These are phyloP conservation scores for Daldinia concentrica DNA, from an alignment of 495 filamentous ascomycete genomes.

Conservation along the genomic window DNA sequence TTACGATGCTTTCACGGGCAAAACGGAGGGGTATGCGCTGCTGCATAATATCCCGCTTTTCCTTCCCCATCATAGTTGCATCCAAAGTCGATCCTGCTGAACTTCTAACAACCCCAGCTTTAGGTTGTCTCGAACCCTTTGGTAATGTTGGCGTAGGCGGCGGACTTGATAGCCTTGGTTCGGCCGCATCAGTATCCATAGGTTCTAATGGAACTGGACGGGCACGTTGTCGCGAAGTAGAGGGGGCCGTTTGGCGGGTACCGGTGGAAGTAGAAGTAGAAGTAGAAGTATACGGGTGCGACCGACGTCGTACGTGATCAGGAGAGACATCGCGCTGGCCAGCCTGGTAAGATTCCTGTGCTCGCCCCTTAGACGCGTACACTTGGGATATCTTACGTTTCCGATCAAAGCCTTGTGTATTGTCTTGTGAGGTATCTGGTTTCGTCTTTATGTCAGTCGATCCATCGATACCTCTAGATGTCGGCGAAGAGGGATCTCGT, in stretches of 20 bases:
- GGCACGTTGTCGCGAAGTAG: conserved; percentile 19
- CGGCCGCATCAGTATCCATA: conserved; percentile 31
- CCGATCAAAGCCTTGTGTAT: conserved; percentile 28
- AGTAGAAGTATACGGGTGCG: conserved; percentile 13
- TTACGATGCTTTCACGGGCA: conserved; percentile 31
- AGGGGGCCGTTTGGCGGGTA: not conserved
- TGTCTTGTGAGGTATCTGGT: conserved; percentile 2
- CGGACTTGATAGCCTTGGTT: conserved; percentile 40
- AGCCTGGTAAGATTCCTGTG: conserved; percentile 17
- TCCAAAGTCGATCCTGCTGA: conserved; percentile 6
- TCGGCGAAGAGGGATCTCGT: conserved; percentile 23
- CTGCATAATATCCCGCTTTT: conserved; percentile 19
- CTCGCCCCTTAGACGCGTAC: conserved; percentile 36
- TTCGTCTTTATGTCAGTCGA: conserved; percentile 12
- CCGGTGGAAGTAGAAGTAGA: conserved; percentile 22
- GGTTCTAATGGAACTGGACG: conserved; percentile 16
- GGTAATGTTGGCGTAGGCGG: conserved; percentile 43
- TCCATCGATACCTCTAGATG: conserved; percentile 23
- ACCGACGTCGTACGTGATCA: conserved; percentile 22
- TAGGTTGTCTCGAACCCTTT: conserved; percentile 28
- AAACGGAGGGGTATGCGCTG: conserved; percentile 54
- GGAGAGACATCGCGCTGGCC: conserved; percentile 2
- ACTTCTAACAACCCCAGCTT: not conserved
- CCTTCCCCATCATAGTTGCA: not conserved
- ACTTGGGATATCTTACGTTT: conserved; percentile 48